phyloP scores from a whole-genome alignment of 129 eudicot genomes.

The Pseudognaphalium luteoalbum region DNA sequence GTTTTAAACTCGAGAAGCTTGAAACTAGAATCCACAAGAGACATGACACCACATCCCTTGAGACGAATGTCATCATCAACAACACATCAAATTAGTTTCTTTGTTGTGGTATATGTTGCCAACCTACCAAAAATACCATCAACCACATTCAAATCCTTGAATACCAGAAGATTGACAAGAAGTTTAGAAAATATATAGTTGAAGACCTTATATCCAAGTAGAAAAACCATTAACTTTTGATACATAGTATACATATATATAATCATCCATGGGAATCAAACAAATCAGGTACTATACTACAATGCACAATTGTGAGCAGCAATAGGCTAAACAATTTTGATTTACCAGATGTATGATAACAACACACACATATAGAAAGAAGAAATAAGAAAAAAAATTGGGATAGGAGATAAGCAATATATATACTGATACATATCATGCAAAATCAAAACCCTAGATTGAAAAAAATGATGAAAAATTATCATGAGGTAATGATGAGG shows the following conservation, averaged over 20 bases:
- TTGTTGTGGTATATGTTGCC: too few relatives aligned
- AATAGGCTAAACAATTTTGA: background rate
- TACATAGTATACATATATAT: too few relatives aligned
- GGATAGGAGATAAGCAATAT: background rate
- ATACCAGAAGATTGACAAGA: too few relatives aligned
- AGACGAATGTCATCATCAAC: too few relatives aligned
- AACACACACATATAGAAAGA: background rate
- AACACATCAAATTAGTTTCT: too few relatives aligned
- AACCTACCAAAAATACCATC: too few relatives aligned
- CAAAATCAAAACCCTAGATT: conserved; percentile 39
- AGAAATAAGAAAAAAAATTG: background rate
- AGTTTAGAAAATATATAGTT: too few relatives aligned
- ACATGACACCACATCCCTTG: too few relatives aligned
- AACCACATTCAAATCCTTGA: too few relatives aligned
- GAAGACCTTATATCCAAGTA: background rate
- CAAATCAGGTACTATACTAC: background rate
- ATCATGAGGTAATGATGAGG: conserved; percentile 44
- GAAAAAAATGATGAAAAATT: conserved; percentile 15
- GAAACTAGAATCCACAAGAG: too few relatives aligned
- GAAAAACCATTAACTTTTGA: background rate
- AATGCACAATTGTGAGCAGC: background rate
- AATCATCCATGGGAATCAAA: too few relatives aligned
- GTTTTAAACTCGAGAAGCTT: too few relatives aligned
- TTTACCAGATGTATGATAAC: background rate
- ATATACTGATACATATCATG: conserved; percentile 16